A percentile compares a stretch with the other conserved stretches of the same genome.
phyloP scores from a whole-genome alignment of 495 filamentous ascomycete genomes.

The Aspergillus ostianus region DNA sequence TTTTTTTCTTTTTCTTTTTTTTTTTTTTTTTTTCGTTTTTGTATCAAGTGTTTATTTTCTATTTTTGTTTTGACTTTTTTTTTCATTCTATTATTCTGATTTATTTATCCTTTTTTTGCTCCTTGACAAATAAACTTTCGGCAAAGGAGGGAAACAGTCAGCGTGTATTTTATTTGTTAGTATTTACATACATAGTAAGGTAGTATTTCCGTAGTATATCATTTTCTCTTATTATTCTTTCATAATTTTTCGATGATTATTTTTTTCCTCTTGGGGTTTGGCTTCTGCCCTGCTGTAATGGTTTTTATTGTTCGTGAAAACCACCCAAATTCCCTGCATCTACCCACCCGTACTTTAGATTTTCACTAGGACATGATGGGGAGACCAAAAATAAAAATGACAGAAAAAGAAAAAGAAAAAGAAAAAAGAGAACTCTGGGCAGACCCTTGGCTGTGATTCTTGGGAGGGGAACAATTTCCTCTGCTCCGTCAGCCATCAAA shows the following conservation, averaged over 20 bases:
- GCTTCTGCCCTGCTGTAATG: too few species aligned
- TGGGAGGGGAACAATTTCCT: background rate
- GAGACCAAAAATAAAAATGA: background rate
- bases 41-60: too few species aligned
- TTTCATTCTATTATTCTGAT: background rate
- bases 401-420: background rate
- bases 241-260: background rate
- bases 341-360: too few species aligned
- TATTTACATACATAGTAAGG: too few species aligned
- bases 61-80: background rate
- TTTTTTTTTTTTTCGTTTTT: too few species aligned
- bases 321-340: too few species aligned
- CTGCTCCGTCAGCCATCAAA: background rate
- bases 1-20: too few species aligned
- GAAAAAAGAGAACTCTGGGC: background rate
- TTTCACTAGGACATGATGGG: too few species aligned
- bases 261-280: conserved; percentile 2
- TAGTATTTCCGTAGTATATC: background rate
- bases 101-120: background rate
- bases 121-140: background rate
- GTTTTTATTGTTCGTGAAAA: too few species aligned
- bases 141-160: background rate
- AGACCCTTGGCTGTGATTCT: conserved; percentile 6
- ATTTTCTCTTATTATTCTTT: background rate
- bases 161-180: background rate